Conservation (phyloP, 163 green algal genomes). For the Coccomyxa subellipsoidea region DNA sequence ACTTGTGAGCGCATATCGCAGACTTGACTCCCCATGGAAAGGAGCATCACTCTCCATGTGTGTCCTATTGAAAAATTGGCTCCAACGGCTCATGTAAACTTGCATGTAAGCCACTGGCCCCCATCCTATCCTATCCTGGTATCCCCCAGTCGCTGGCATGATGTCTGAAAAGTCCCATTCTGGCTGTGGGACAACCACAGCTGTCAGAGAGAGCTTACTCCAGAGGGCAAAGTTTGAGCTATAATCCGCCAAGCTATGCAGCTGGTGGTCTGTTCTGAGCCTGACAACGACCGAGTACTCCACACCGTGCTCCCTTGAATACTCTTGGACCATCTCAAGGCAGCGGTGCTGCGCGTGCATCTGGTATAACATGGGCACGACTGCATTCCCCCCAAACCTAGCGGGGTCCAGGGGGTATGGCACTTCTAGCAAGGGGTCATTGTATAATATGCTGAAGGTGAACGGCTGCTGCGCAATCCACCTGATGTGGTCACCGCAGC, state of each 20-base stretch:
- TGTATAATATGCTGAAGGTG: neutral
- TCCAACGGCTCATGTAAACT: neutral
- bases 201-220: neutral
- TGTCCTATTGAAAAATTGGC: neutral
- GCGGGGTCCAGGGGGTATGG: neutral
- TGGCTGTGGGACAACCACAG: neutral
- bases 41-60: neutral
- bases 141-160: neutral
- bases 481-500: neutral
- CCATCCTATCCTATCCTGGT: neutral
- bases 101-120: neutral
- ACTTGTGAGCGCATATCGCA: neutral
- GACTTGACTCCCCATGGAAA: neutral
- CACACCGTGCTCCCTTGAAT: neutral
- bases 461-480: neutral
- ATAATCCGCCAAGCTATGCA: neutral
- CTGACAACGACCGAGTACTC: neutral
- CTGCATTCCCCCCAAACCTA: neutral
- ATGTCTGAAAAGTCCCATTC: neutral
- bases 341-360: neutral
- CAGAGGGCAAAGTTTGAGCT: neutral
- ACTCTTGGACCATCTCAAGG: neutral
- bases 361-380: neutral
- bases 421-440: neutral
- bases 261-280: neutral